Evolutionary conservation across 352 stramenopile species (phyloP).

Genomic region (Globisporangium mamillatum): DNA sequence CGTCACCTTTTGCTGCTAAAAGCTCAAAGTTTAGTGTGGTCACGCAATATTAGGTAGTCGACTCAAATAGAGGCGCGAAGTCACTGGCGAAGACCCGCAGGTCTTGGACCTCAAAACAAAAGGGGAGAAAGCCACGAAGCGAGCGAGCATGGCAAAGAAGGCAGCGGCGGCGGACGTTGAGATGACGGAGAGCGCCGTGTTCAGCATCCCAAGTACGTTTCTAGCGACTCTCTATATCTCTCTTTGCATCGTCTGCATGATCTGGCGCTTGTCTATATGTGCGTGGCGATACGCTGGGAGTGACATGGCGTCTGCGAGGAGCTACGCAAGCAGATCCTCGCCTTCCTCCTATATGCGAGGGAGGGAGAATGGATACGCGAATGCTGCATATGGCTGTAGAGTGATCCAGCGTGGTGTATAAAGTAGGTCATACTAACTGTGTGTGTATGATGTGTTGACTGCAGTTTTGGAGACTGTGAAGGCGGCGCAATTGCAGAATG

Average conservation of each 20-base stretch:
- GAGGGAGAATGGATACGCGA: neutral
- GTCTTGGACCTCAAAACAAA: conserved; percentile 7
- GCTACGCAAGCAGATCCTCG: neutral
- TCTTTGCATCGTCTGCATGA: neutral
- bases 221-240: neutral
- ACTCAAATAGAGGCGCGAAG: conserved; percentile 10
- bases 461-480: conserved; percentile 87
- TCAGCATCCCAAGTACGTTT: conserved; percentile 47
- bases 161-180: conserved; percentile 22
- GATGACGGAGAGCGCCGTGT: conserved; percentile 24
- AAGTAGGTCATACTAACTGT: neutral
- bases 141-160: conserved; percentile 26
- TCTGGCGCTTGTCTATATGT: neutral
- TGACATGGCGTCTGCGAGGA: conserved; percentile 8
- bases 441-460: neutral
- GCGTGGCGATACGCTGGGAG: neutral
- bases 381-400: neutral
- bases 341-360: neutral
- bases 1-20: neutral
- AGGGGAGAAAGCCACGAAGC: conserved; percentile 5
- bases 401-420: neutral
- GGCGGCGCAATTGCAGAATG: conserved; percentile 88
- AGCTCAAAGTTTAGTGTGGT: neutral
- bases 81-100: conserved; percentile 1
- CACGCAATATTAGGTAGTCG: neutral